A percentile compares a stretch with the other conserved stretches of the same genome.
phyloP scores from a whole-genome alignment of 2,329 filamentous ascomycete genomes.

The Tolypocladium nubicola region DNA sequence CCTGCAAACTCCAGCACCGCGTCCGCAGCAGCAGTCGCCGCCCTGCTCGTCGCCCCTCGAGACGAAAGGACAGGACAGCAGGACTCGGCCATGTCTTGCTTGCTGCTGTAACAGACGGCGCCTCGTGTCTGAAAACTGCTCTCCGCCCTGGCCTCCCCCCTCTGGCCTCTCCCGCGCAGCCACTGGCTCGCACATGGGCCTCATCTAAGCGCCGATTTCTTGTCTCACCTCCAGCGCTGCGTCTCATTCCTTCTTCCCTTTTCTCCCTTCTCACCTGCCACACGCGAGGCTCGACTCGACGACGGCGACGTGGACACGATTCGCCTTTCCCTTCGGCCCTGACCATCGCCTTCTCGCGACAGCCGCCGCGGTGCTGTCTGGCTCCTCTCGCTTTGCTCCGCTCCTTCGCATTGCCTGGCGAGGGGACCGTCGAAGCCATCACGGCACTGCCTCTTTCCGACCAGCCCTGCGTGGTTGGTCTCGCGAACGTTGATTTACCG shows the following conservation, averaged over 20 bases:
- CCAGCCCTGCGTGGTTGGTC: conserved; percentile 8
- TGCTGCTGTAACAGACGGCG: conserved; percentile 1
- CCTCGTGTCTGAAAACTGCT: not conserved
- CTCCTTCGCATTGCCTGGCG: conserved; percentile 1
- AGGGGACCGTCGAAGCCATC: conserved; percentile 3
- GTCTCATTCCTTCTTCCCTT: conserved; percentile 13
- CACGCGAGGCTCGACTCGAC: conserved; percentile 8
- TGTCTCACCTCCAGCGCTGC: conserved; percentile 11
- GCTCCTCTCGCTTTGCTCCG: not conserved
- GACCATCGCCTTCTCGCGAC: conserved; percentile 5
- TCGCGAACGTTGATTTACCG: conserved; percentile 16
- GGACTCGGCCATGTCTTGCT: conserved; percentile 1
- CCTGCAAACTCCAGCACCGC: not conserved
- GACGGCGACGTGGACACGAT: conserved; percentile 6
- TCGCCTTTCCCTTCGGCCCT: conserved; percentile 5
- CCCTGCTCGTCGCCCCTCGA: not conserved
- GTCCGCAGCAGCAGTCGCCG: not conserved
- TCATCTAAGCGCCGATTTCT: conserved; percentile 8
- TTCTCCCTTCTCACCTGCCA: conserved; percentile 8
- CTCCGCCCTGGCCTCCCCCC: not conserved
- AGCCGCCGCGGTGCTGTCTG: conserved; percentile 1
- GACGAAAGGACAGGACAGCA: not conserved
- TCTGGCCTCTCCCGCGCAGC: not conserved
- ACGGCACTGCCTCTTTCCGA: conserved; percentile 1
- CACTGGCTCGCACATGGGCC: conserved; percentile 7